A percentile compares a stretch with the other conserved stretches of the same genome.
These are phyloP conservation scores for Epichloe festucae DNA, from an alignment of 2,329 filamentous ascomycete species.

Conservation along the genomic window DNA sequence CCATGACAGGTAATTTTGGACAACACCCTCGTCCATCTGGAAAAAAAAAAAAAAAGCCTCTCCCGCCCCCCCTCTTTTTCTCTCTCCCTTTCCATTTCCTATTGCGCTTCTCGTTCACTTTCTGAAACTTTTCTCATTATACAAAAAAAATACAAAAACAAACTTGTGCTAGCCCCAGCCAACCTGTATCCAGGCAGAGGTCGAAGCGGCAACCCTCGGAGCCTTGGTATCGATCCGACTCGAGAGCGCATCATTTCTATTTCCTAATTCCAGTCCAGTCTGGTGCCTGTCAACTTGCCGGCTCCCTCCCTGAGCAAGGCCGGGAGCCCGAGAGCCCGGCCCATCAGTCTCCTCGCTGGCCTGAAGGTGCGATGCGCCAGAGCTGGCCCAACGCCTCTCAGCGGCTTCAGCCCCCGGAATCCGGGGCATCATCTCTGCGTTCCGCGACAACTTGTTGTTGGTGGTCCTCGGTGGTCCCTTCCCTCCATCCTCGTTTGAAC, in stretches of 20 bases:
- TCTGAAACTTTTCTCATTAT: no score
- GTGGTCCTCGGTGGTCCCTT: neutral
- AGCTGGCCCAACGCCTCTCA: neutral
- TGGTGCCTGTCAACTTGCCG: no score
- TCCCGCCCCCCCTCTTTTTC: neutral
- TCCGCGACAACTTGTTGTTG: no score
- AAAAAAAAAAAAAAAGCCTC: neutral
- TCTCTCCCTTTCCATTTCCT: neutral
- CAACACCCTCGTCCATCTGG: neutral
- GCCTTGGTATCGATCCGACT: neutral
- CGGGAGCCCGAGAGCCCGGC: neutral
- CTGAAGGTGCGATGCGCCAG: constrained; percentile 2
- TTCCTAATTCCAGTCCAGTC: no score
- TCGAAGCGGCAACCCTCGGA: no score
- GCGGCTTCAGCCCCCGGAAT: neutral
- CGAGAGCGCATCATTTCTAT: no score
- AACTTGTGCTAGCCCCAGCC: no score
- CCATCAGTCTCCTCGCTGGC: neutral
- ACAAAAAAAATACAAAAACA: no score
- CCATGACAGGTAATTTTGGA: neutral
- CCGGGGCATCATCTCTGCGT: neutral
- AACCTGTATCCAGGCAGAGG: no score
- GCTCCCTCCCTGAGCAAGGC: neutral
- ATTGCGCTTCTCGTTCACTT: no score
- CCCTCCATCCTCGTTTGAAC: neutral